Percentiles rank a stretch among this genome's conserved stretches.
Conservation (phyloP, 2,329 filamentous ascomycete genomes). For the Coleophoma crateriformis region DNA sequence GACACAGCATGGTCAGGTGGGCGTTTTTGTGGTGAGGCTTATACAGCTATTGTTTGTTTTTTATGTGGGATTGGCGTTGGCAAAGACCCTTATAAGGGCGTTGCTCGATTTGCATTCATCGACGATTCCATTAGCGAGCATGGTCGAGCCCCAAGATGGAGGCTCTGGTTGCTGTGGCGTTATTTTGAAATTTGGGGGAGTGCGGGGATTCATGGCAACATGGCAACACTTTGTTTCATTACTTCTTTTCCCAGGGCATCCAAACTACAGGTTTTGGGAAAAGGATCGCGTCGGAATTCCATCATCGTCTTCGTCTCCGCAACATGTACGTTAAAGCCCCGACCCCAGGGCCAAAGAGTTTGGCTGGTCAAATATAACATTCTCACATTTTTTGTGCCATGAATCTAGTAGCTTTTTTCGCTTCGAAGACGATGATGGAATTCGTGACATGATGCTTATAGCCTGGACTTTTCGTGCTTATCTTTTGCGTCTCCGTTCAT, state of each 20-base stretch:
- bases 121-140: constrained; percentile 41
- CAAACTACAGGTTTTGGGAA: constrained; percentile 17
- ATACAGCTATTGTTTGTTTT: constrained; percentile 21
- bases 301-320: constrained; percentile 63
- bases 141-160: constrained; percentile 33
- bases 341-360: constrained; percentile 27
- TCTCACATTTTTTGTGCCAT: constrained; percentile 33
- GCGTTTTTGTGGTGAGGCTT: constrained; percentile 16
- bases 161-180: constrained; percentile 28
- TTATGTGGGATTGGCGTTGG: constrained; percentile 23
- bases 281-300: constrained; percentile 49
- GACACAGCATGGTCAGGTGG: constrained; percentile 19
- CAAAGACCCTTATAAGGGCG: constrained; percentile 20
- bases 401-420: constrained; percentile 24
- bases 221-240: constrained; percentile 14
- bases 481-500: constrained; percentile 1
- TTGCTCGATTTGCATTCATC: constrained; percentile 22
- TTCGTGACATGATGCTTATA: constrained; percentile 42
- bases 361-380: constrained; percentile 46
- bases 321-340: constrained; percentile 60
- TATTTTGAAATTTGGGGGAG: constrained; percentile 19
- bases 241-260: constrained; percentile 15
- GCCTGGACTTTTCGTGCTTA: constrained; percentile 26
- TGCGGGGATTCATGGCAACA: constrained; percentile 20
- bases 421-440: constrained; percentile 57